Base-by-base conservation (phyloP, 805 yeast genomes). In the Komagataella phaffii region DNA sequence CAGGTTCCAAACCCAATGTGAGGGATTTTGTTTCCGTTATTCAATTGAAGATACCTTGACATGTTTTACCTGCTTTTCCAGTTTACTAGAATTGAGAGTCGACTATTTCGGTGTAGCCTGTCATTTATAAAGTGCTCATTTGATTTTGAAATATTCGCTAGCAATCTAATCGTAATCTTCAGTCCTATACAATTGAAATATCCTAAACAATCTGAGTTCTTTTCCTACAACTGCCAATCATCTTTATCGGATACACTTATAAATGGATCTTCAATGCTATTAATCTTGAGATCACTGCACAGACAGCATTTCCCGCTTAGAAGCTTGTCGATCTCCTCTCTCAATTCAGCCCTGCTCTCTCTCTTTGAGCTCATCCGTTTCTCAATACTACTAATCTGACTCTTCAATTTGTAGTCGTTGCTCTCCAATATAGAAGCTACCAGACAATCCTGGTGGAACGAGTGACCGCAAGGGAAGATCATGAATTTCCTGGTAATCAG, bases 391-490 rank as follows among this genome's bases (percentile, higher is more conserved):
- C 79, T 80, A 52, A 86, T 76, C 36, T 77, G 70, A 60, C 78
- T 81, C 61, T 83, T 82, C 50, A 83, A 73, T 45, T 79, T 73
- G 61, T 82, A 83, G 57, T 88, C 88, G 47, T 80, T 81, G 30
- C 84, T 80, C 43, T 72, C 70, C 50, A 83, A 61, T 40, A 85
- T 77, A 44, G 69, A 69, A 52, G 77, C 75, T 6, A 85, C 77
- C n/a, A 88, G 64, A 68, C 99, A 93, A 62, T 89, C 96, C 50
- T 81, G 82, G 62, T 93, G 98, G 67, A 87, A 85, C 4, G 87
- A 79, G 63, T 93, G 99, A 52, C 78, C 84, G 62, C 99, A 93
- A 0, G 96, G 96, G 61, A 88, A 93, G 4, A 82, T 79, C 51
- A 83, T 75, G 58, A 89, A 89, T 61, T 80, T 85, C 53, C 88